Evolutionary conservation across 179 eudicot species (phyloP), one percentile per base, ranked within the genome.

Genomic region (Nepenthes alata): DNA sequence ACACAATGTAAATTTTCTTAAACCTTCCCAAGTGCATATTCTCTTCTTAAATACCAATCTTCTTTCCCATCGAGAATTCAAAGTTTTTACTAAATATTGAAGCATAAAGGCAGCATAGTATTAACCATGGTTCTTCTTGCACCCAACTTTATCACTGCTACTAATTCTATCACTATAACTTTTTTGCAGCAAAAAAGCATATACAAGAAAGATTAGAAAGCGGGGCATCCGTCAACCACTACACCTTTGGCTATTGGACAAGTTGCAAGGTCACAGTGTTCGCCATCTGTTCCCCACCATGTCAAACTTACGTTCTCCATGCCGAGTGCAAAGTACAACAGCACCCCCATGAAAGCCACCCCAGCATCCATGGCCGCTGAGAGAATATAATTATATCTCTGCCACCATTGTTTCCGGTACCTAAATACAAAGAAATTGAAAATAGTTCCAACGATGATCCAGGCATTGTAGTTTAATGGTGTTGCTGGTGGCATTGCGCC

Each of bases 231-330:
- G 15, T 79, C 91, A 60, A 73, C 79, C 1, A 36, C 62, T 2
- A 86, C 64, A 11, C 89, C 95, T 55, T 70, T 78, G 3, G 91
- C 89, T 37, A 83, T 86, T 7, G 96, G 95, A 62, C 96, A 89
- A n/a, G 64, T 35, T 38, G 91, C 95, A 37, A 86, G 66, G 2
- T 51, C 67, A 65, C 95, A 89, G 37, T 82, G 83, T 62, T 89
- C 96, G 2, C 85, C 85, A 0, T 55, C 67, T 0, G 81, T 51
- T 5, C 85, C 97, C 97, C 95, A 89, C 95, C 95, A 89, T 0
- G 41, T 6, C 35, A 89, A 2, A 5, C 67, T 52, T 25, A 45
- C 58, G 9, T 62, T 54, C 70, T 64, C 76, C 83, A 64, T 78
- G 34, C 77, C 56, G 7, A 87, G 76, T 0, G 81, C 55, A 47